Base-by-base conservation (phyloP, 2,329 filamentous ascomycete genomes). In the Fusarium fujikuroi region DNA sequence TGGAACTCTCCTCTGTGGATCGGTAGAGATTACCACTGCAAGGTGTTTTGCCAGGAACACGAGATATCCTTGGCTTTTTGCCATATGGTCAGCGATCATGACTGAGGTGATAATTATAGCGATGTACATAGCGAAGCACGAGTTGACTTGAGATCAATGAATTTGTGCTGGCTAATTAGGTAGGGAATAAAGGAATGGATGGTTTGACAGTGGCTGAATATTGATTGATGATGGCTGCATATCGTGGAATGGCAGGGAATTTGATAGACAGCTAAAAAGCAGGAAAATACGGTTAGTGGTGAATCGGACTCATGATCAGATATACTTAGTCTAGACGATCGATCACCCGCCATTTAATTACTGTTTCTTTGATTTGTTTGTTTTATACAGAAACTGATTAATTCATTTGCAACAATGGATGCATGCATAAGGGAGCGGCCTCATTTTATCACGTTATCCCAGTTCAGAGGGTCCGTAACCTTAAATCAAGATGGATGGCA, bases 1-100 rank as follows among this genome's bases (percentile, higher is more conserved):
- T 74, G 71, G 71, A 60, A 74, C 60, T 50, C 42, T 67, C 34
- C 42, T 40, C 42, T 56, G 70, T 73, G 71, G 71, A 72, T 54
- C 59, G 19, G 56, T 28, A 59, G 52, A 73, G 61, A 74, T 71
- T 71, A 69, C 68, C 44, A 69, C 59, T 69, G 47, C 49, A 64
- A 72, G 44, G 46, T 72, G 56, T 60, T 60, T 42, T 56, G 63
- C 61, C 37, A 72, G 47, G 61, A 44, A 60, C 65, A 66, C 46
- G 60, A 58, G 49, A 50, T 43, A 32, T 44, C 57, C 52, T 32
- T 46, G 34, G 43, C 47, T 40, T 50, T 49, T 46, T 44, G 21
- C 36, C 40, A 47, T 64, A 28, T 23, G 54, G 44, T 58, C 44
- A 46, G 66, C 37, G 58, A 47, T 36, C 36, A 12, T n/a, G 21